Evolutionary conservation across 176 grass and related monocot species (phyloP).

Genomic region (Stipa capillata): DNA sequence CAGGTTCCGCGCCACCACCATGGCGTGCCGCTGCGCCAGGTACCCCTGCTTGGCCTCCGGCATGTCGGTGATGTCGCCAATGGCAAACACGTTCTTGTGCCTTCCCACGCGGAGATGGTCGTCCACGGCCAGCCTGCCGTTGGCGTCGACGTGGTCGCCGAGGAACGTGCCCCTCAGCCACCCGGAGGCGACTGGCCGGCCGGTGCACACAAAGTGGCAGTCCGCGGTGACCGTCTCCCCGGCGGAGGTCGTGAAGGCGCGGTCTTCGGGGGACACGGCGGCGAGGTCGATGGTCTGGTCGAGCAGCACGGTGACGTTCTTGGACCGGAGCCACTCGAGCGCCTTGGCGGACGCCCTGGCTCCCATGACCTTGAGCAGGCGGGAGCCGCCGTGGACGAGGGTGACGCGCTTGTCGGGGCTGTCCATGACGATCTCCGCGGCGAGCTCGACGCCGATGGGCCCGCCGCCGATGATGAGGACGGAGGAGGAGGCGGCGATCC

Average conservation of each 20-base stretch:
- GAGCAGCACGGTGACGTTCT: conserved; percentile 54
- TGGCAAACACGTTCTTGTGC: conserved; percentile 50
- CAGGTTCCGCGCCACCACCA: conserved; percentile 60
- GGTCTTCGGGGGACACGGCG: background rate
- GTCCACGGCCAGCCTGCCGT: conserved; percentile 30
- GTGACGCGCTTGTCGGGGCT: conserved; percentile 57
- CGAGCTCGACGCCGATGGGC: conserved; percentile 59
- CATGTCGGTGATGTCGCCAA: conserved; percentile 55
- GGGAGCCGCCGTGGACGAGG: conserved; percentile 42
- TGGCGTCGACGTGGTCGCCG: conserved; percentile 5
- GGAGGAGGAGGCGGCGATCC: conserved; percentile 25
- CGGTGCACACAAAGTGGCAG: conserved; percentile 44
- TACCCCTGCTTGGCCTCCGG: conserved; percentile 56
- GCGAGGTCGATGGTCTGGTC: conserved; percentile 50
- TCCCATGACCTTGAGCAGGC: conserved; percentile 48
- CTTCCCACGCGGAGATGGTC: conserved; percentile 39
- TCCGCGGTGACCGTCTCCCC: conserved; percentile 50
- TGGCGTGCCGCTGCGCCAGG: conserved; percentile 53
- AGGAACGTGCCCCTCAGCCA: conserved; percentile 43
- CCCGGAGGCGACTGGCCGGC: conserved; percentile 23
- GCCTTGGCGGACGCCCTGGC: conserved; percentile 43
- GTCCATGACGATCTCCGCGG: conserved; percentile 44
- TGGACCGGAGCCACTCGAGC: conserved; percentile 59
- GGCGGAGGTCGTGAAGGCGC: conserved; percentile 41
- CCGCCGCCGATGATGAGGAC: conserved; percentile 61